Evolutionary conservation across 345 rosid genomes (phyloP).

Genomic region (Sonneratia caseolaris): DNA sequence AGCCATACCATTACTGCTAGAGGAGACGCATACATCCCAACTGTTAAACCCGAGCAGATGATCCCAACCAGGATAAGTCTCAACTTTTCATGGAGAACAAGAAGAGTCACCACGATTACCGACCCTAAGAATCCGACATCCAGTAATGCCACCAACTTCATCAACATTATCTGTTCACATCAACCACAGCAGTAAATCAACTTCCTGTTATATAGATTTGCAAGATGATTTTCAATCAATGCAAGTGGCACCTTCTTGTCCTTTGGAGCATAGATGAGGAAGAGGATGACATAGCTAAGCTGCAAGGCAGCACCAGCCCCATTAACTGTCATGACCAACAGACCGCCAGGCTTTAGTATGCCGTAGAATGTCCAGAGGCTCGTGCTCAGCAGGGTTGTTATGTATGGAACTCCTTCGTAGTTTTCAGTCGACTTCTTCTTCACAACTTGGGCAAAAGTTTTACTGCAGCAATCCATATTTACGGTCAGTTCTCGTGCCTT

Average conservation of each 20-base stretch:
- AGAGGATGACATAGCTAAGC: slow-evolving; percentile 33
- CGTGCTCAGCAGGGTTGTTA: slow-evolving; percentile 48
- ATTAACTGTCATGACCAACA: slow-evolving; percentile 41
- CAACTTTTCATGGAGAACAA: slow-evolving; percentile 28
- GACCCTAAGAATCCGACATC: slow-evolving; percentile 40
- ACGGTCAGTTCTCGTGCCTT: too few relatives aligned
- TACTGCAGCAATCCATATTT: slow-evolving; percentile 15
- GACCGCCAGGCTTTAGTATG: slow-evolving; percentile 37
- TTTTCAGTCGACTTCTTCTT: slow-evolving; percentile 47
- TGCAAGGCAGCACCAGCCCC: slow-evolving; percentile 40
- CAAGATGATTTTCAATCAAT: background rate
- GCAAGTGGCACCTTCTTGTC: slow-evolving; percentile 29
- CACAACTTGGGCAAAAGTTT: slow-evolving; percentile 31
- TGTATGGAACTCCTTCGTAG: slow-evolving; percentile 45
- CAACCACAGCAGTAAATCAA: background rate
- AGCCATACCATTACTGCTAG: slow-evolving; percentile 33
- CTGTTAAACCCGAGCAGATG: slow-evolving; percentile 33
- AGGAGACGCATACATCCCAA: slow-evolving; percentile 60
- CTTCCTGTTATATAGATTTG: background rate
- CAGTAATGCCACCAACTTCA: slow-evolving; percentile 27
- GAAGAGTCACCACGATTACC: slow-evolving; percentile 31
- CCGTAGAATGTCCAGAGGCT: slow-evolving; percentile 62
- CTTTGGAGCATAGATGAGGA: slow-evolving; percentile 35
- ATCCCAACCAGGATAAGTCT: slow-evolving; percentile 38
- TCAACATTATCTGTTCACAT: slow-evolving; percentile 28